phyloP scores from a whole-genome alignment of 1,284 basidiomycete species.

The Cystobasidium slooffiae region DNA sequence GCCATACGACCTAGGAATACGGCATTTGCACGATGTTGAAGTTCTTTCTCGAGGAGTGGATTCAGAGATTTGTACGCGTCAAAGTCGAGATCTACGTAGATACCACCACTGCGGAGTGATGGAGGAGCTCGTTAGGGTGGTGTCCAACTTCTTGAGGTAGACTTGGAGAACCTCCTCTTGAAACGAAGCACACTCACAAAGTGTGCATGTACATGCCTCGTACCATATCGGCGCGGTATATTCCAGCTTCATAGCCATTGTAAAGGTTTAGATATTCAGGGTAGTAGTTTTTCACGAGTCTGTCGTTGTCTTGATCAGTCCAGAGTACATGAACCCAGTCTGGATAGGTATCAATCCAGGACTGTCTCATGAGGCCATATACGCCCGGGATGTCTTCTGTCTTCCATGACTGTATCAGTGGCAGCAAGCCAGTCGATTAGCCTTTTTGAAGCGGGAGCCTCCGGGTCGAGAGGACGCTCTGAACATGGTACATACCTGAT shows the following conservation, averaged over 20 bases:
- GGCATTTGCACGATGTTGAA: background rate
- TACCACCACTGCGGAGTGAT: background rate
- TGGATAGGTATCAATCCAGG: conserved; percentile 34
- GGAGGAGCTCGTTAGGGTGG: too few relatives aligned
- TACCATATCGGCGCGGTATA: conserved; percentile 38
- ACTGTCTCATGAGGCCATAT: conserved; percentile 17
- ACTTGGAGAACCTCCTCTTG: background rate
- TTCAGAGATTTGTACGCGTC: background rate
- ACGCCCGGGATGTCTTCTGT: conserved; percentile 14
- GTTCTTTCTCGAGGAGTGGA: conserved; percentile 6
- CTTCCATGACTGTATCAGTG: conserved; percentile 31
- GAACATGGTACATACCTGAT: too few relatives aligned
- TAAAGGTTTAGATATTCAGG: conserved; percentile 22
- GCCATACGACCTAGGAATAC: conserved; percentile 22
- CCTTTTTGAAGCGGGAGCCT: too few relatives aligned
- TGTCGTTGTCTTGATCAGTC: conserved; percentile 35
- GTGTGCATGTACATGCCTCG: conserved; percentile 41
- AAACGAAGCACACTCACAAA: background rate
- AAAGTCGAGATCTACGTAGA: conserved; percentile 17
- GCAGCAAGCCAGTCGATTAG: background rate
- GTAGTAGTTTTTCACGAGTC: conserved; percentile 24
- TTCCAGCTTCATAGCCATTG: conserved; percentile 1
- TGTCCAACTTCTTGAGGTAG: too few relatives aligned
- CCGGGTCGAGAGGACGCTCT: too few relatives aligned
- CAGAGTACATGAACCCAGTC: conserved; percentile 35